phyloP scores from a whole-genome alignment of 441 rosid genomes.

The Gossypium davidsonii region DNA sequence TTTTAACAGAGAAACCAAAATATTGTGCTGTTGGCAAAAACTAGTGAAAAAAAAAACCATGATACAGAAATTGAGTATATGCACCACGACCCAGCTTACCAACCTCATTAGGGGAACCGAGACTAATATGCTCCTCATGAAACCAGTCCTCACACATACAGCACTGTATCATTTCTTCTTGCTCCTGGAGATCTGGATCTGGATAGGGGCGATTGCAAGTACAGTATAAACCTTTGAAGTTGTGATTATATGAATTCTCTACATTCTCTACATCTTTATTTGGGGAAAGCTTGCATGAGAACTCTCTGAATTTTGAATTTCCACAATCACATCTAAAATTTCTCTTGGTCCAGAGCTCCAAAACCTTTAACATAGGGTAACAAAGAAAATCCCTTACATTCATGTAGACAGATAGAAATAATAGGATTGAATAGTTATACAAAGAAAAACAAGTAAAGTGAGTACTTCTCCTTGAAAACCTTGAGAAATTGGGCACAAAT shows the following conservation, averaged over 20 bases:
- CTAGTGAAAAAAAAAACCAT: neutral
- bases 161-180: conserved; percentile 94
- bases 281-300: conserved; percentile 67
- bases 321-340: conserved; percentile 87
- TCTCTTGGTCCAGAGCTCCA: conserved; percentile 98
- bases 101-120: conserved; percentile 53
- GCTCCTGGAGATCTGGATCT: conserved; percentile 81
- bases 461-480: neutral
- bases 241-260: conserved; percentile 80
- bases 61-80: neutral
- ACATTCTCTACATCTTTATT: conserved; percentile 71
- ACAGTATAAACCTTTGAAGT: conserved; percentile 87
- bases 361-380: conserved; percentile 41
- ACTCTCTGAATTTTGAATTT: conserved; percentile 75
- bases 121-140: conserved; percentile 81
- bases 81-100: conserved; percentile 16
- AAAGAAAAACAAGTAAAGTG: neutral
- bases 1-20: neutral
- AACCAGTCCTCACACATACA: conserved; percentile 96
- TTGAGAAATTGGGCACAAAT: neutral
- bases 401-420: conserved; percentile 7
- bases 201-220: conserved; percentile 75
- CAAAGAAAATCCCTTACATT: conserved; percentile 7
- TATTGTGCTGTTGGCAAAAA: neutral
- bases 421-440: neutral